phyloP scores from a whole-genome alignment of 129 eudicot species.

The Flaveria linearis region DNA sequence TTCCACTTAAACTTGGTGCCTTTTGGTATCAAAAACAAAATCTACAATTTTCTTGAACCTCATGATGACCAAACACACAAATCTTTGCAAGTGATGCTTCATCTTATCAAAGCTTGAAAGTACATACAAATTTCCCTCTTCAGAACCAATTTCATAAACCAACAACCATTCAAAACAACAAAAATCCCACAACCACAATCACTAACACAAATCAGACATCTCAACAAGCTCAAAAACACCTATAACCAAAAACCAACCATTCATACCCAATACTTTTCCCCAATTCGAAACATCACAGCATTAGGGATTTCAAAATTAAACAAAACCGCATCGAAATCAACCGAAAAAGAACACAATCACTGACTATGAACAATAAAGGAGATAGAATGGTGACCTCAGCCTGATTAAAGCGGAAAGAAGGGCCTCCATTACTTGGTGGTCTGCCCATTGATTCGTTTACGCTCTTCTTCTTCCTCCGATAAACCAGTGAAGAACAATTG shows the following conservation, averaged over 20 bases:
- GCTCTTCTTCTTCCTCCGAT: conserved; percentile 9
- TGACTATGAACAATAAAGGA: background rate
- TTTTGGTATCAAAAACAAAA: too few species aligned
- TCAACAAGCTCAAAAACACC: conserved; percentile 1
- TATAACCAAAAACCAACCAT: background rate
- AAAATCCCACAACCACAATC: background rate
- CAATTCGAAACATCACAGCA: conserved; percentile 3
- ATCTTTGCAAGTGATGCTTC: background rate
- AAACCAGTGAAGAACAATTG: conserved; percentile 15
- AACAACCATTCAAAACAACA: conserved; percentile 22
- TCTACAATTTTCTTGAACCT: too few species aligned
- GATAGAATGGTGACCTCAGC: conserved; percentile 52
- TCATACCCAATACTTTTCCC: background rate
- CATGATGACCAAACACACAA: background rate
- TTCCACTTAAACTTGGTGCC: too few species aligned
- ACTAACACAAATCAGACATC: background rate
- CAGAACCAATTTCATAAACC: background rate
- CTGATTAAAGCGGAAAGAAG: conserved; percentile 77
- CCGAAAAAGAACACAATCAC: background rate
- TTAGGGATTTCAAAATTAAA: conserved; percentile 15
- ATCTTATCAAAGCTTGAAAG: background rate
- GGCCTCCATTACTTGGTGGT: conserved; percentile 93
- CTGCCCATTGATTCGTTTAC: conserved; percentile 66
- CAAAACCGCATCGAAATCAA: background rate
- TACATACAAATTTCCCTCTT: conserved; percentile 2